Conservation (phyloP, 108 stramenopile species). For the Fragilaria crotonensis region DNA sequence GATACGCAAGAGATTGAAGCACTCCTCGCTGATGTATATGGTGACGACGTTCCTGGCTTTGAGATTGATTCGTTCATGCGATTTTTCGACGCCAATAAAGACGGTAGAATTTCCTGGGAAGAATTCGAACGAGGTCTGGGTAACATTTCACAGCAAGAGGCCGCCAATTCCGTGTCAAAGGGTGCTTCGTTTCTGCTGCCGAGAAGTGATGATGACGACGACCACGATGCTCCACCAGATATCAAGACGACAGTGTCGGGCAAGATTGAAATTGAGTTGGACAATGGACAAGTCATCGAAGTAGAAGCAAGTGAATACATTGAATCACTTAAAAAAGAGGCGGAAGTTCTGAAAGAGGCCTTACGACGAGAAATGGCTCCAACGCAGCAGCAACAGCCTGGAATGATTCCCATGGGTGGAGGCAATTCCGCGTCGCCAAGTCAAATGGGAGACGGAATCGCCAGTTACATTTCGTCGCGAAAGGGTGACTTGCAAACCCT, state of each 20-base stretch:
- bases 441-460: slow-evolving; percentile 39
- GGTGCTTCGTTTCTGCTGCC: slow-evolving; percentile 6
- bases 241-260: slow-evolving; percentile 35
- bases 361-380: slow-evolving; percentile 49
- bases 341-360: slow-evolving; percentile 60
- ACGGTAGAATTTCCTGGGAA: slow-evolving; percentile 78
- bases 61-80: slow-evolving; percentile 74
- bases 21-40: slow-evolving; percentile 62
- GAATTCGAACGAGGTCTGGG: slow-evolving; percentile 82
- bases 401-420: slow-evolving; percentile 4
- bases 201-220: slow-evolving; percentile 18
- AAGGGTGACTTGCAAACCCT: slow-evolving; percentile 70
- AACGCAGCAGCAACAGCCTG: slow-evolving; percentile 12
- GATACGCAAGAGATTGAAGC: slow-evolving; percentile 56
- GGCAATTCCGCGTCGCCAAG: background rate
- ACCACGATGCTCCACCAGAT: slow-evolving; percentile 16
- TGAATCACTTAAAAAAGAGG: slow-evolving; percentile 66
- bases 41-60: slow-evolving; percentile 42
- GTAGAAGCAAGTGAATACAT: slow-evolving; percentile 86
- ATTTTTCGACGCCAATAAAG: slow-evolving; percentile 82
- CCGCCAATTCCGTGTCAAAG: slow-evolving; percentile 4
- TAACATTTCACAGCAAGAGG: slow-evolving; percentile 22
- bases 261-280: slow-evolving; percentile 66
- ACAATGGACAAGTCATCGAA: slow-evolving; percentile 67
- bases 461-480: slow-evolving; percentile 70